Base-by-base conservation (phyloP, 768 basidiomycete genomes). In the button mushroom (Agaricus bisporus) region DNA sequence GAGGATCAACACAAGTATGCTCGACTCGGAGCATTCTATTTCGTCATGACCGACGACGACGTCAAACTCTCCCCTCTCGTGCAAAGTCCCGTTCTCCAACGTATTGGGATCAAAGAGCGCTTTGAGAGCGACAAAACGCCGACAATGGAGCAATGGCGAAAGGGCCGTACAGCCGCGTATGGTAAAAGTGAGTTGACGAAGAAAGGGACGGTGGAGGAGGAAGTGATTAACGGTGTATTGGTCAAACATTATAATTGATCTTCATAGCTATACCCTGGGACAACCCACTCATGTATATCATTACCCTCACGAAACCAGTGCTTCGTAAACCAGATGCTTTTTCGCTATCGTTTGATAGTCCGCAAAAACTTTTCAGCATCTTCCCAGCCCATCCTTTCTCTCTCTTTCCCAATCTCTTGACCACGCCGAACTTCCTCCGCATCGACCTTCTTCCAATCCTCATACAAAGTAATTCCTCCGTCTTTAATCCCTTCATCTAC, bases 401-500 rank as follows among this genome's bases (percentile, higher is more conserved):
- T 74, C 66, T 89, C 88, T 65, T 91, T 91, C 0, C 81, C 83
- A 17, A 68, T 49, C 28, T 52, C 62, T 57, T 69, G 67, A 0
- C 91, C 92, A 44, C 79, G 68, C 49, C 74, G 71, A 36, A 77
- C 62, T 70, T 97, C 95, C 63, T 86, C 88, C 26, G 65, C 72
- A 63, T 94, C 83, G 4, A 95, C 74, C 61, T 57, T 64, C 67
- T 80, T 80, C 95, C 94, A 98, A 56, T 86, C 83, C 25, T 69
- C 66, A 63, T 93, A 91, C 44, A 75, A 72, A 1, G 82, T 79
- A 2, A 92, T 78, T 7, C 63, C 41, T 14, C 72, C 71, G 26
- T 64, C 71, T 61, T 56, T 58, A 47, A 77, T 58, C 0, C 70
- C 80, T 46, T 66, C 68, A 58, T 66, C 65, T 14, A 82, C 75